phyloP scores from a whole-genome alignment of 805 yeast species.

The Yarrowia divulgata region DNA sequence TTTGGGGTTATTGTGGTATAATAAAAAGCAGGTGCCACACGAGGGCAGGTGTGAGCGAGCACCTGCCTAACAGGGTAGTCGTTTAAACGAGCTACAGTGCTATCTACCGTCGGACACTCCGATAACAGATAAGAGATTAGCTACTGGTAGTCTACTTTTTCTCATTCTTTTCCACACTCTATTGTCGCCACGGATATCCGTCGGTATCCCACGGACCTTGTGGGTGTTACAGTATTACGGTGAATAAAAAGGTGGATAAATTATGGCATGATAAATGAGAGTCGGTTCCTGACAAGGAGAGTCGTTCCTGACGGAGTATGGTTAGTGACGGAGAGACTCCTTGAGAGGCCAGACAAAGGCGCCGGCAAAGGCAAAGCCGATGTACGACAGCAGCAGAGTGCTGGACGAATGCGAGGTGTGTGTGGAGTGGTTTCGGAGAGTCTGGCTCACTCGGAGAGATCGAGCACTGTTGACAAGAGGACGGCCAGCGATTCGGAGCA shows the following conservation, averaged over 20 bases:
- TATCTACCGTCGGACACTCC: neutral
- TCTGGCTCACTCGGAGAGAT: neutral
- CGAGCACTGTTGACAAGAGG: slow-evolving; percentile 6
- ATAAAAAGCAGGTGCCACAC: no score
- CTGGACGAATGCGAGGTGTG: slow-evolving; percentile 17
- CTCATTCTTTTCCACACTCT: neutral
- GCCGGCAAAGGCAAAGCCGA: slow-evolving; percentile 34
- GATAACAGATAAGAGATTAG: neutral
- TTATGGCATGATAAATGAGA: slow-evolving; percentile 19
- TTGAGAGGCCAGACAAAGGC: slow-evolving; percentile 37
- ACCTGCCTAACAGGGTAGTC: no score
- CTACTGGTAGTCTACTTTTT: neutral
- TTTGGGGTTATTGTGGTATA: neutral
- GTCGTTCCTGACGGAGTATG: no score
- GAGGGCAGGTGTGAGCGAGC: no score
- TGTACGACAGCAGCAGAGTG: slow-evolving; percentile 25
- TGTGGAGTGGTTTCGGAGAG: slow-evolving; percentile 19
- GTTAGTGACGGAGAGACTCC: slow-evolving; percentile 33
- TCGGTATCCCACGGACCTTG: neutral
- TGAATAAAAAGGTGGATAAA: slow-evolving; percentile 2
- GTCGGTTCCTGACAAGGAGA: no score
- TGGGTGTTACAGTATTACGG: neutral
- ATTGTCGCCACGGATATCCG: no score
- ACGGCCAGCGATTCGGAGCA: slow-evolving; percentile 17
- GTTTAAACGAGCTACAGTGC: no score